Conservation (phyloP, 768 basidiomycete species). For the Boletus reticuloceps region DNA sequence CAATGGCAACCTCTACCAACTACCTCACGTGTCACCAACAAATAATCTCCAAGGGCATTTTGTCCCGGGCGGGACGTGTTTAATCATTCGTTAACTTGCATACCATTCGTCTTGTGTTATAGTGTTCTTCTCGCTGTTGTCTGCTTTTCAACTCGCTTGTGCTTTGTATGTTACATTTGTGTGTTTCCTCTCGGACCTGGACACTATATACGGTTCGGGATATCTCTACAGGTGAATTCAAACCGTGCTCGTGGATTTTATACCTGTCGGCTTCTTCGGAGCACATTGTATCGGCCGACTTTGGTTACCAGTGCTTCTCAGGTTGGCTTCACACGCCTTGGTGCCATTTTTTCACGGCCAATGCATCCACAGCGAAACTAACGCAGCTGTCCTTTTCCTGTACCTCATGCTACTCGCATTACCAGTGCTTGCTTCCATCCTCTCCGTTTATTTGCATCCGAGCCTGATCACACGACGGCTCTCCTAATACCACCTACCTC, state of each 20-base stretch:
- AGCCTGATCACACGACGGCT: not conserved
- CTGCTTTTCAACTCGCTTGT: not conserved
- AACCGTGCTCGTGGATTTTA: not conserved
- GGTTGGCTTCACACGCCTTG: constrained; percentile 7
- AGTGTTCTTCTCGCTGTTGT: not conserved
- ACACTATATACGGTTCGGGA: not conserved
- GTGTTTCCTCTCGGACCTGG: not conserved
- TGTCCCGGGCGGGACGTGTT: not conserved
- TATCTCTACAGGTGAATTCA: not conserved
- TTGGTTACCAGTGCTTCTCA: not conserved
- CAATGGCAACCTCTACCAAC: not conserved
- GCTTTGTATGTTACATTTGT: not conserved
- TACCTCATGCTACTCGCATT: constrained; percentile 15
- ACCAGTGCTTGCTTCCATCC: not conserved
- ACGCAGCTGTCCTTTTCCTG: constrained; percentile 3
- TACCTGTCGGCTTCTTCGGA: constrained; percentile 6
- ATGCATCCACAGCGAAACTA: constrained; percentile 23
- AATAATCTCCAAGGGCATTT: constrained; percentile 11
- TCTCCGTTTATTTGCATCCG: not conserved
- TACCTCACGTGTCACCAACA: constrained; percentile 7
- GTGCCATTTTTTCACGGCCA: constrained; percentile 4
- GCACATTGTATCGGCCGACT: constrained; percentile 12
- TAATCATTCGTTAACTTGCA: not conserved
- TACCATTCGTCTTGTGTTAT: not conserved
- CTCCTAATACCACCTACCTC: not conserved